Evolutionary conservation across 176 grass and related monocot species (phyloP).

Genomic region (Olyra latifolia): DNA sequence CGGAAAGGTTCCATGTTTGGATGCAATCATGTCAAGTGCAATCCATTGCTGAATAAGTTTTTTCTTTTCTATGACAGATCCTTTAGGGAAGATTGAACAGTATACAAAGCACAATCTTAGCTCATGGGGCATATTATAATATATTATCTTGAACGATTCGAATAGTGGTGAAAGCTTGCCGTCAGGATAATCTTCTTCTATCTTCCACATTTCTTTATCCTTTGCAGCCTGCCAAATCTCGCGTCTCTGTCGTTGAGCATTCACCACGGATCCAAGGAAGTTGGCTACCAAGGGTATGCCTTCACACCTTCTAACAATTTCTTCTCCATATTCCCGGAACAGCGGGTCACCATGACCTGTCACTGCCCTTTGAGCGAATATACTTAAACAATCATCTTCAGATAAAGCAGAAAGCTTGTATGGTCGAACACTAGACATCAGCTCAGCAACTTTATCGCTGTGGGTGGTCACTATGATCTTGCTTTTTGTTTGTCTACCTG

Average conservation of each 20-base stretch:
- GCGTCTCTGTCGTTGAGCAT: conserved; percentile 39
- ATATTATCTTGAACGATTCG: conserved; percentile 47
- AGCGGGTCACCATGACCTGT: conserved; percentile 23
- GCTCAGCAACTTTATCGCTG: conserved; percentile 43
- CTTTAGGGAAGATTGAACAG: conserved; percentile 64
- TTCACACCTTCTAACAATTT: conserved; percentile 50
- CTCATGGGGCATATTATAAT: conserved; percentile 50
- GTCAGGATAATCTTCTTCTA: conserved; percentile 44
- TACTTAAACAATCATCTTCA: conserved; percentile 42
- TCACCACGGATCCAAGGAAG: conserved; percentile 51
- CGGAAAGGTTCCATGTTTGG: conserved; percentile 48
- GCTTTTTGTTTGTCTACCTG: conserved; percentile 33
- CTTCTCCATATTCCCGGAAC: conserved; percentile 44
- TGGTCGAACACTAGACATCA: conserved; percentile 36
- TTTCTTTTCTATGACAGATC: conserved; percentile 33
- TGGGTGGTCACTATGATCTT: conserved; percentile 62
- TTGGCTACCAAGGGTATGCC: conserved; percentile 48
- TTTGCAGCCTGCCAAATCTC: conserved; percentile 41
- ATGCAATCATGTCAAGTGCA: conserved; percentile 58
- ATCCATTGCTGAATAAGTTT: conserved; percentile 59
- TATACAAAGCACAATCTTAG: conserved; percentile 59
- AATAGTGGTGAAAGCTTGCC: conserved; percentile 44
- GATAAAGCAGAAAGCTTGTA: conserved; percentile 42
- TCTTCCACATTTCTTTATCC: conserved; percentile 47
- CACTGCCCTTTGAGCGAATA: conserved; percentile 52